Evolutionary conservation across 331 rosid species (phyloP).

Genomic region (Rhamnella rubrinervis): DNA sequence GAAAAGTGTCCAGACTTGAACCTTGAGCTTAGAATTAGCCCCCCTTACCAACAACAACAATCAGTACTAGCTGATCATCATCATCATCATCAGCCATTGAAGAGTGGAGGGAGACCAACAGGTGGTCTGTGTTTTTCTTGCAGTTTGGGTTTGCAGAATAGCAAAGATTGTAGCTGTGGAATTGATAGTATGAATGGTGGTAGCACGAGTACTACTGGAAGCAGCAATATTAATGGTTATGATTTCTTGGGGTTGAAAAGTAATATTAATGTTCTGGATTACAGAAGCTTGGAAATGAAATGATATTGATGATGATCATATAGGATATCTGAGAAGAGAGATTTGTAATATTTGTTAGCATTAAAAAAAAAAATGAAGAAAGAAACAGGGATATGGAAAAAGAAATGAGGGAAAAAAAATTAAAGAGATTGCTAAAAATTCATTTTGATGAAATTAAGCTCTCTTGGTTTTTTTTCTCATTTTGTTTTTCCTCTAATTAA

Average conservation of each 20-base stretch:
- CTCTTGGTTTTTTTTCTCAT: constrained; percentile 12
- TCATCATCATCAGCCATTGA: constrained; percentile 12
- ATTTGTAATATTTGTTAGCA: constrained; percentile 5
- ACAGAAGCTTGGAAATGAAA: constrained; percentile 84
- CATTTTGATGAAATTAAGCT: constrained; percentile 20
- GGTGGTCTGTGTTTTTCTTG: constrained; percentile 60
- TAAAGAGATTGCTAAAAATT: neutral
- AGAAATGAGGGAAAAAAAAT: constrained; percentile 27
- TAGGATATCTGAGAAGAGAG: neutral
- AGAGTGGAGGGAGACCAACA: constrained; percentile 27
- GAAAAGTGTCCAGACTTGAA: constrained; percentile 77
- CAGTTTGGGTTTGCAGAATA: constrained; percentile 76
- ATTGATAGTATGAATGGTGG: constrained; percentile 27
- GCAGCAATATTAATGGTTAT: constrained; percentile 41
- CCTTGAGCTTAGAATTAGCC: constrained; percentile 84
- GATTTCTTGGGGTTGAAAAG: constrained; percentile 88
- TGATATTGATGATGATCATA: constrained; percentile 15
- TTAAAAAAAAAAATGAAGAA: neutral
- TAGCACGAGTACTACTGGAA: constrained; percentile 27
- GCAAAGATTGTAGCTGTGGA: constrained; percentile 68
- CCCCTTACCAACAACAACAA: constrained; percentile 50
- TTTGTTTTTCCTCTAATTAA: constrained; percentile 29
- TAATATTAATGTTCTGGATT: constrained; percentile 73
- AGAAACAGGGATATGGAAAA: constrained; percentile 6
- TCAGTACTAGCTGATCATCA: neutral